Evolutionary conservation across 495 filamentous ascomycete species (phyloP).

Genomic region (Tetracladium marchalianum): DNA sequence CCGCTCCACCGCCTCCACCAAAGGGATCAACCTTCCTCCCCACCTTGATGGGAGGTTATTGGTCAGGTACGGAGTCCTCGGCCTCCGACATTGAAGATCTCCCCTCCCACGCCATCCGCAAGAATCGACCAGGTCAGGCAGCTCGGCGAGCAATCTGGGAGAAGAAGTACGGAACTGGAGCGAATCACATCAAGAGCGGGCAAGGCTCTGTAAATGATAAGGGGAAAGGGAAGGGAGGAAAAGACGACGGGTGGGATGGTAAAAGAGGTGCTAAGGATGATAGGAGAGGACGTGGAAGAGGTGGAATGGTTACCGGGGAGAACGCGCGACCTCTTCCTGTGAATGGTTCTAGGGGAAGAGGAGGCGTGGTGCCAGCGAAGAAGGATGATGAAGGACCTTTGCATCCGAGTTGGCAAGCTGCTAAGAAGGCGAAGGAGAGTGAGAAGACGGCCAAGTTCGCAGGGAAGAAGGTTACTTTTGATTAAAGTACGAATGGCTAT

Average conservation of each 20-base stretch:
- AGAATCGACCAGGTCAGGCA: constrained; percentile 84
- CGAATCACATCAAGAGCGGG: constrained; percentile 53
- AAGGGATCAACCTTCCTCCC: constrained; percentile 70
- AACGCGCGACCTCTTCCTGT: constrained; percentile 10
- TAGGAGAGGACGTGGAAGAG: neutral
- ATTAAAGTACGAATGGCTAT: constrained; percentile 32
- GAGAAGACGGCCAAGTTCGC: constrained; percentile 53
- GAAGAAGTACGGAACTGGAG: constrained; percentile 74
- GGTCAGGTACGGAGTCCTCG: constrained; percentile 68
- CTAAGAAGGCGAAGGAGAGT: constrained; percentile 71
- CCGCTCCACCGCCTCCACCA: constrained; percentile 15
- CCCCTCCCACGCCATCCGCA: constrained; percentile 31
- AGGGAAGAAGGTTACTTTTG: constrained; percentile 88
- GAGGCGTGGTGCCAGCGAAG: constrained; percentile 21
- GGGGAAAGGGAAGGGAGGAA: constrained; percentile 20
- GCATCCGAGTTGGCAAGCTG: constrained; percentile 93
- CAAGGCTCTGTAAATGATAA: constrained; percentile 2
- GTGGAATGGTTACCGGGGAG: constrained; percentile 10
- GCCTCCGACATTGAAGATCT: constrained; percentile 36
- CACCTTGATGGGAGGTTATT: constrained; percentile 81
- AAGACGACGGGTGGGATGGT: constrained; percentile 19
- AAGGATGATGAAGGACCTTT: constrained; percentile 54
- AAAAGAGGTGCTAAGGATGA: constrained; percentile 30
- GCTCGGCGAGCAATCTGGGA: constrained; percentile 81
- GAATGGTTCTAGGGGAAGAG: constrained; percentile 5